These are phyloP conservation scores for Globisporangium ultimum DNA, from an alignment of 352 stramenopile species.

Conservation along the genomic window DNA sequence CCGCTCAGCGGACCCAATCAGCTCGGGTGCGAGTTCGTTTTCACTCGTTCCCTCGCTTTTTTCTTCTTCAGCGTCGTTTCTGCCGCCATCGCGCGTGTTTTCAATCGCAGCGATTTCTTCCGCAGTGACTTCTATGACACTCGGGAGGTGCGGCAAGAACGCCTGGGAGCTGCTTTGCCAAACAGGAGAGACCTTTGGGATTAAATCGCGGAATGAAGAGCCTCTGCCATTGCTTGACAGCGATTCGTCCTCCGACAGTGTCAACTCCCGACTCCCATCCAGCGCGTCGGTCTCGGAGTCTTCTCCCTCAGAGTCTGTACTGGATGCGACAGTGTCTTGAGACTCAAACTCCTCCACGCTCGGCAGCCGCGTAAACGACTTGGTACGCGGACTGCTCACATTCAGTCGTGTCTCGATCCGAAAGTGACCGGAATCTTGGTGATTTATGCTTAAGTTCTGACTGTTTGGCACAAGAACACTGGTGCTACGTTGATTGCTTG, in stretches of 20 bases:
- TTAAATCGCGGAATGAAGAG: slow-evolving; percentile 20
- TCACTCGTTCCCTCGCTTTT: background rate
- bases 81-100: slow-evolving; percentile 1
- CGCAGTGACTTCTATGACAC: slow-evolving; percentile 25
- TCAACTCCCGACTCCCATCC: background rate
- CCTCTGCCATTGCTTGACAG: slow-evolving; percentile 14
- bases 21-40: too few relatives aligned
- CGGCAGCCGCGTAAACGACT: slow-evolving; percentile 10
- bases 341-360: slow-evolving; percentile 18
- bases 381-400: background rate
- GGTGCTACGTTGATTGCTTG: slow-evolving; percentile 13
- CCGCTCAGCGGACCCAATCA: background rate
- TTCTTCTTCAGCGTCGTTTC: background rate
- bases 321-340: slow-evolving; percentile 7
- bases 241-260: background rate
- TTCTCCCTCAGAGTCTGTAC: slow-evolving; percentile 11
- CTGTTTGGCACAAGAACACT: slow-evolving; percentile 21
- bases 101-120: slow-evolving; percentile 5
- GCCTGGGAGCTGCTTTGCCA: slow-evolving; percentile 23
- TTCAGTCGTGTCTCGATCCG: slow-evolving; percentile 1
- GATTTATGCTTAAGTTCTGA: slow-evolving; percentile 3
- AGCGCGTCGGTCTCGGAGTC: slow-evolving; percentile 13
- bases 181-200: slow-evolving; percentile 12
- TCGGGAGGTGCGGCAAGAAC: slow-evolving; percentile 26
- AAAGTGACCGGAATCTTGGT: slow-evolving; percentile 4